phyloP scores from a whole-genome alignment of 129 eudicot genomes.

The Rutidosis leptorrhynchoides region DNA sequence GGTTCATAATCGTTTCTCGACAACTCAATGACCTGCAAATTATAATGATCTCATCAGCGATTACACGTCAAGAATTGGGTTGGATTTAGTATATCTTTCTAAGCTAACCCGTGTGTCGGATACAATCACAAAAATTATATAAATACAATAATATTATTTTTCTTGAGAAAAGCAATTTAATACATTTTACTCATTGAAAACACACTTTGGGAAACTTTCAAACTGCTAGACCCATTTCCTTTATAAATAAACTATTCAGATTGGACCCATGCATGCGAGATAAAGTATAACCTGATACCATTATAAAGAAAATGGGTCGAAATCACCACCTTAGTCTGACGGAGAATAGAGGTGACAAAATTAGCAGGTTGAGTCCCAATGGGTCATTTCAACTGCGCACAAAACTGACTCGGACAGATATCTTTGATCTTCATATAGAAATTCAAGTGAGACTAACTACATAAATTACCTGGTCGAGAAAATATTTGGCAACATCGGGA shows the following conservation, averaged over 20 bases:
- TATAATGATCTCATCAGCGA: background rate
- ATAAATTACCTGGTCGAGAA: conserved; percentile 41
- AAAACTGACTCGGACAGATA: background rate
- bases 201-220: background rate
- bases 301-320: background rate
- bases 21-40: conserved; percentile 37
- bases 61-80: background rate
- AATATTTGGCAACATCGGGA: conserved; percentile 49
- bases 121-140: background rate
- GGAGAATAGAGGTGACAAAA: background rate
- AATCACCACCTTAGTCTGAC: background rate
- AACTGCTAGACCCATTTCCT: background rate
- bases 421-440: background rate
- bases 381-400: background rate
- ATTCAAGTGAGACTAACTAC: background rate
- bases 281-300: background rate
- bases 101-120: background rate
- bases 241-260: background rate
- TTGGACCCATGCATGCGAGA: background rate
- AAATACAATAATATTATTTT: background rate
- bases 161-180: background rate
- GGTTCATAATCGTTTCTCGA: conserved; percentile 49
- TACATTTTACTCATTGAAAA: background rate
- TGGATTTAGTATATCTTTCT: background rate
- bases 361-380: background rate